Conservation (phyloP, 2,329 filamentous ascomycete genomes). For the Kalaharituber pfeilii region DNA sequence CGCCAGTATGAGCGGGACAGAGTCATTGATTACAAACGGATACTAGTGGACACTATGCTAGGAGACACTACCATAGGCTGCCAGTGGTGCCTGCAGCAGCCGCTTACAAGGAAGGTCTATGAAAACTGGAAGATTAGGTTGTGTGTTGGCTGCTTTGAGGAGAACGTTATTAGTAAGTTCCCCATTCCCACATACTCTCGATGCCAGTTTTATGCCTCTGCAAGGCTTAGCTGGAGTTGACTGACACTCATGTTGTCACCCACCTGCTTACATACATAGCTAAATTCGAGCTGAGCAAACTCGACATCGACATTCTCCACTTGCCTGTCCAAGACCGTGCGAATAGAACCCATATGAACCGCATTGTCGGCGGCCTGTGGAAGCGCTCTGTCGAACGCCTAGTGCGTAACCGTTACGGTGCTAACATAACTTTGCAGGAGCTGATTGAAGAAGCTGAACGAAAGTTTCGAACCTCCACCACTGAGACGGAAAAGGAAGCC, state of each 20-base stretch:
- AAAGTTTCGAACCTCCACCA: too few relatives aligned
- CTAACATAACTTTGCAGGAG: too few relatives aligned
- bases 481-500: too few relatives aligned
- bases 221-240: neutral
- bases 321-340: neutral
- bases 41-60: neutral
- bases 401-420: neutral
- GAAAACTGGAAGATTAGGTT: neutral
- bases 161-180: neutral
- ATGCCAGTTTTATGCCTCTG: neutral
- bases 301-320: neutral
- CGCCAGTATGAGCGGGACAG: neutral
- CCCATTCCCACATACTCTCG: neutral
- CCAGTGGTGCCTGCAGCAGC: neutral
- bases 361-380: neutral
- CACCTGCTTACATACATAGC: too few relatives aligned
- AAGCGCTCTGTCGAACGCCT: neutral
- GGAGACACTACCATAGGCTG: neutral
- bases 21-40: neutral
- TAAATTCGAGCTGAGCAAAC: neutral
- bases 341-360: neutral
- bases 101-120: neutral
- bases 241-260: too few relatives aligned
- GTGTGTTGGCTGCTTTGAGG: neutral
- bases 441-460: too few relatives aligned